A percentile compares a stretch with the other conserved stretches of the same genome.
Evolutionary conservation across 2,329 filamentous ascomycete species (phyloP).

Genomic region (Botrytis pseudocinerea): DNA sequence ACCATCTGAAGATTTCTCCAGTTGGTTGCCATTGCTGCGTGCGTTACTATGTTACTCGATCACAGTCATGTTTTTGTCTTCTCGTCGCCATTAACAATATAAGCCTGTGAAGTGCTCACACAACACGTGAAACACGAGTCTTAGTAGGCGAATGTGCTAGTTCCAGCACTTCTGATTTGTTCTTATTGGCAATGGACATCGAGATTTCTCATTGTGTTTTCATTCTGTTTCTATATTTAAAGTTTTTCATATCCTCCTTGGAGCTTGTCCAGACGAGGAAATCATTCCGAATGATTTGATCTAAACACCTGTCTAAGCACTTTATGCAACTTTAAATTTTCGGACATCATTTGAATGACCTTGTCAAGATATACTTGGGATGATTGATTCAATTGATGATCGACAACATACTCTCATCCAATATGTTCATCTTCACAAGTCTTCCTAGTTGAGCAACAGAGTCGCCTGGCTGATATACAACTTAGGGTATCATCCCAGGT

Average conservation of each 20-base stretch:
- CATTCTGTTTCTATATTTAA: conserved; percentile 2
- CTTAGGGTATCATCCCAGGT: neutral
- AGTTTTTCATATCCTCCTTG: neutral
- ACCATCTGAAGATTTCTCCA: neutral
- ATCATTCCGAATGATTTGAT: neutral
- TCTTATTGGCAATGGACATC: neutral
- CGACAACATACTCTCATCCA: neutral
- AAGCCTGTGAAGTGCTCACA: neutral
- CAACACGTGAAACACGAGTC: conserved; percentile 3
- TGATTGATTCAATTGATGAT: neutral
- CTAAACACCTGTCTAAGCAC: neutral
- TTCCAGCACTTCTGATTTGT: neutral
- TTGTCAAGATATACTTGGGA: neutral
- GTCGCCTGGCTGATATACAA: neutral
- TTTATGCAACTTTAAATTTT: neutral
- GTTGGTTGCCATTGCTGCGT: neutral
- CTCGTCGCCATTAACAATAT: neutral
- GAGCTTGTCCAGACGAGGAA: neutral
- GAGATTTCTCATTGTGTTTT: neutral
- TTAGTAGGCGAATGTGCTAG: neutral
- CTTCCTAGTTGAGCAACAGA: neutral
- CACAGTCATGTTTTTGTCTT: neutral
- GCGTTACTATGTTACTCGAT: neutral
- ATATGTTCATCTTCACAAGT: neutral
- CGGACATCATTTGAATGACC: neutral